Percentiles rank a stretch among this genome's conserved stretches.
phyloP scores from a whole-genome alignment of 164 flowering plant genomes.

The Sextonia rubra region DNA sequence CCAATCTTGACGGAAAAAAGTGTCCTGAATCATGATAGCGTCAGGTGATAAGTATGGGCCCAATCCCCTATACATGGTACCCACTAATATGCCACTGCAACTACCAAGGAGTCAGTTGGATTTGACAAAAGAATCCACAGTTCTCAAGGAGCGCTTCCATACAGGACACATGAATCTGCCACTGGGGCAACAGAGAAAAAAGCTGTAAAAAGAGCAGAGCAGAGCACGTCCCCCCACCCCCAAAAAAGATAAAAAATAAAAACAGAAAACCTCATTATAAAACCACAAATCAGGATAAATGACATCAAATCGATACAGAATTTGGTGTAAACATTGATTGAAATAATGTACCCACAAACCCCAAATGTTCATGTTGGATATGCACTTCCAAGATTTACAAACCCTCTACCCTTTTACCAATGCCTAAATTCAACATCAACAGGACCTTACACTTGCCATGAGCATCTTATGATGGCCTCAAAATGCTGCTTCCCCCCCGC shows the following conservation, averaged over 20 bases:
- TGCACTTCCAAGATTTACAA: conserved; percentile 13
- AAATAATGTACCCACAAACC: conserved; percentile 10
- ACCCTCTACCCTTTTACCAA: neutral
- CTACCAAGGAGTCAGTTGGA: no score
- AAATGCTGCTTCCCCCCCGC: neutral
- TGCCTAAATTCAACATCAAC: neutral
- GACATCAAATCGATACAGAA: neutral
- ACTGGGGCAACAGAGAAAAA: neutral
- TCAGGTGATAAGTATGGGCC: no score
- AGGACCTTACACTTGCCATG: neutral
- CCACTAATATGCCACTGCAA: no score
- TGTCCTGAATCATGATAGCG: no score
- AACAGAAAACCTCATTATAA: neutral
- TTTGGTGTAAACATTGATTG: conserved; percentile 10
- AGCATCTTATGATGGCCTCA: neutral
- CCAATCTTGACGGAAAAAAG: no score
- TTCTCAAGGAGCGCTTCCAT: no score
- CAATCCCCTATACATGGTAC: no score
- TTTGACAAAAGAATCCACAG: no score
- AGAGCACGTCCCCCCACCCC: neutral
- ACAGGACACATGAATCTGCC: neutral
- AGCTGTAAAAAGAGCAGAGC: no score
- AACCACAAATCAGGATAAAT: neutral
- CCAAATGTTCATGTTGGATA: conserved; percentile 11
- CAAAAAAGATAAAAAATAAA: neutral